Conservation (phyloP, 805 yeast species). For the Grigorovia transvaalensis region DNA sequence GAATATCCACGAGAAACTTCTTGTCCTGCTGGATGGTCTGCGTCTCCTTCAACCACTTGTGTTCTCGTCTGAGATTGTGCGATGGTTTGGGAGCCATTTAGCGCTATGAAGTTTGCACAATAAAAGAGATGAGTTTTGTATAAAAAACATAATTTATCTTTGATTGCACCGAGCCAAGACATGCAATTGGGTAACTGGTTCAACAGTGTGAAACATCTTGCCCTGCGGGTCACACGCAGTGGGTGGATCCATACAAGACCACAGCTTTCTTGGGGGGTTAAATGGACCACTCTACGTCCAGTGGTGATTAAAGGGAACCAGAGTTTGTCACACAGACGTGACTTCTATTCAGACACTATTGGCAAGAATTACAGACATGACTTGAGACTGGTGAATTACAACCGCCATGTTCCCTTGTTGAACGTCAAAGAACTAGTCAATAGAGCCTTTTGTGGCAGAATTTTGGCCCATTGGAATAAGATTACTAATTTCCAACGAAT, state of each 20-base stretch:
- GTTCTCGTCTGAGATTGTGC: constrained; percentile 26
- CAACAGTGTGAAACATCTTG: not conserved
- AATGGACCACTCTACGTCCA: not conserved
- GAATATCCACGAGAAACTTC: constrained; percentile 9
- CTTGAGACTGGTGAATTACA: not conserved
- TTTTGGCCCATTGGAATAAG: not conserved
- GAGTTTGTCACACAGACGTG: not conserved
- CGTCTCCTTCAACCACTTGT: constrained; percentile 25
- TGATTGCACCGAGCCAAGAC: not conserved
- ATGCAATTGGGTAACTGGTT: not conserved
- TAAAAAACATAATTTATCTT: not conserved
- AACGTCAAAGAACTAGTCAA: not conserved
- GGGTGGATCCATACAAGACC: not conserved
- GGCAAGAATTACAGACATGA: not conserved
- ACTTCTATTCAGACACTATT: not conserved
- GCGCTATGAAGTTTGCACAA: not conserved
- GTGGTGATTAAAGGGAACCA: not conserved
- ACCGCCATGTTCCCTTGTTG: not conserved
- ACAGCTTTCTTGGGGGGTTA: not conserved
- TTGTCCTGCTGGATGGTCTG: constrained; percentile 11
- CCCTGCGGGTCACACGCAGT: not conserved
- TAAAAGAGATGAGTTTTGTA: not conserved
- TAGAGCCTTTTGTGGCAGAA: not conserved
- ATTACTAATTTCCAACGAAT: not conserved
- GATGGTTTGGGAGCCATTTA: constrained; percentile 26